Conservation (phyloP, 768 basidiomycete genomes). For the Mycena polygramma region DNA sequence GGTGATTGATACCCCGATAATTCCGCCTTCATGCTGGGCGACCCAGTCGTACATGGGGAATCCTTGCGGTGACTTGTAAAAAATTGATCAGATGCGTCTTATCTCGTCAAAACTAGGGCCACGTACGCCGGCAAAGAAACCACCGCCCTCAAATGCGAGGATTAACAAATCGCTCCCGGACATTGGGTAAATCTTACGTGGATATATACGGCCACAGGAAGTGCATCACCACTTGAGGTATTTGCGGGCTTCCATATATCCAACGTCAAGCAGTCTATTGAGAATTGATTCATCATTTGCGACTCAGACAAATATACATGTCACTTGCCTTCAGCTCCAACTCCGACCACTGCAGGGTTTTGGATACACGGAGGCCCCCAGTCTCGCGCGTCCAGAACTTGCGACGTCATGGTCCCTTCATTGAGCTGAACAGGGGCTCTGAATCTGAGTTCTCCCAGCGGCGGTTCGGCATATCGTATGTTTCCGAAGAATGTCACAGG, state of each 20-base stretch:
- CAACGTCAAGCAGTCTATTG: constrained; percentile 55
- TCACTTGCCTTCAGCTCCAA: constrained; percentile 57
- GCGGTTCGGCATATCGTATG: constrained; percentile 59
- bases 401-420: constrained; percentile 41
- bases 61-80: constrained; percentile 60
- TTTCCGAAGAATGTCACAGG: constrained; percentile 58
- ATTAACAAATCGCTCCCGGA: neutral
- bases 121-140: constrained; percentile 54
- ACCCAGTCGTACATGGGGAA: constrained; percentile 65
- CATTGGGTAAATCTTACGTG: constrained; percentile 48
- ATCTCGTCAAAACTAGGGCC: too few relatives aligned
- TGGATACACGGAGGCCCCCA: constrained; percentile 63
- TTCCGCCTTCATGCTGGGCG: constrained; percentile 49
- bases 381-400: constrained; percentile 56
- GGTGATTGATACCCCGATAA: constrained; percentile 51
- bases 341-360: constrained; percentile 58
- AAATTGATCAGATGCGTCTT: too few relatives aligned
- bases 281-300: too few relatives aligned
- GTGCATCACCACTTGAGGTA: constrained; percentile 49
- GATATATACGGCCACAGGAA: constrained; percentile 59
- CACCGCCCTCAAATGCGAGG: constrained; percentile 51
- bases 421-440: constrained; percentile 53
- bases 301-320: too few relatives aligned
- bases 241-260: constrained; percentile 59
- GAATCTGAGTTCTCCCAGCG: constrained; percentile 55